phyloP scores from a whole-genome alignment of 768 basidiomycete genomes.

The Suillus brevipes region DNA sequence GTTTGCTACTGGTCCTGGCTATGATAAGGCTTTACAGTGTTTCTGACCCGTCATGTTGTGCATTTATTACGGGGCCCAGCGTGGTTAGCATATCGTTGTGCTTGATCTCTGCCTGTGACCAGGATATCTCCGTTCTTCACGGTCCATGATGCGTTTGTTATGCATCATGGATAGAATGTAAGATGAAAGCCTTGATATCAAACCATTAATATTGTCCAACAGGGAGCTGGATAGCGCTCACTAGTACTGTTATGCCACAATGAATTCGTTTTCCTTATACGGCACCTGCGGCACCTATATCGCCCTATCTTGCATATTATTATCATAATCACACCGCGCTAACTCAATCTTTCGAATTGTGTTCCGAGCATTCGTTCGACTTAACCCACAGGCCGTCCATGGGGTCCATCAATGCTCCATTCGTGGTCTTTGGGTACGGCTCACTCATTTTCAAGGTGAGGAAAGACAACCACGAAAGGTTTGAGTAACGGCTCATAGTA shows the following conservation, averaged over 20 bases:
- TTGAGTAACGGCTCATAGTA: background rate
- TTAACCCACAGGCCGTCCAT: background rate
- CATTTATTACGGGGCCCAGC: background rate
- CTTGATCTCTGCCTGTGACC: background rate
- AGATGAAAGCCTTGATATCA: background rate
- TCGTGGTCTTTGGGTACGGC: conserved; percentile 89
- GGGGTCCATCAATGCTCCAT: conserved; percentile 32
- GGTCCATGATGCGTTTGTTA: background rate
- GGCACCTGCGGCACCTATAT: background rate
- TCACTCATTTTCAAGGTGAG: conserved; percentile 89
- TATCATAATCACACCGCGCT: background rate
- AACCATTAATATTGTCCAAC: background rate
- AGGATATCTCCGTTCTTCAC: background rate
- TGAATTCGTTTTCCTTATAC: background rate
- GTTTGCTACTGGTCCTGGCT: background rate
- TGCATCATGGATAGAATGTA: background rate
- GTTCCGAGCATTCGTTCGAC: background rate
- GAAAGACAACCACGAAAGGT: background rate
- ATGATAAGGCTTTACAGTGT: background rate
- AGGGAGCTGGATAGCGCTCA: background rate
- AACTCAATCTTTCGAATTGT: background rate
- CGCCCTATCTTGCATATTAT: background rate
- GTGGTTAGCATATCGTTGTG: background rate
- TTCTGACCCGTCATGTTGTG: background rate
- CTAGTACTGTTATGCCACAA: background rate